Percentiles rank a stretch among this genome's conserved stretches.
Conservation (phyloP, 495 filamentous ascomycete genomes). For the Clohesyomyces aquaticus region DNA sequence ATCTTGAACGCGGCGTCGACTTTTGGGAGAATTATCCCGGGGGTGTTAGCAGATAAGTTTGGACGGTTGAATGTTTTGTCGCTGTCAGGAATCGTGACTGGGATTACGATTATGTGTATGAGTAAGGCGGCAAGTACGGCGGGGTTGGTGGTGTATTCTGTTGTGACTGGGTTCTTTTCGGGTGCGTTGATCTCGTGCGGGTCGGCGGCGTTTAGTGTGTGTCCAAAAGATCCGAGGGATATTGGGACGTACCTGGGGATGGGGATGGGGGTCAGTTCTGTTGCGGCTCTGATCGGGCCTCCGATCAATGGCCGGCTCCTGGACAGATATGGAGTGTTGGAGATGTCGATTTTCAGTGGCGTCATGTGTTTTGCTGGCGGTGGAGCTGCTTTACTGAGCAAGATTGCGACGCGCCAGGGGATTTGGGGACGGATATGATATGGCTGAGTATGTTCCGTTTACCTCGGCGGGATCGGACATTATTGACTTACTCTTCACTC, state of each 20-base stretch:
- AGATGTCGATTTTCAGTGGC: constrained; percentile 56
- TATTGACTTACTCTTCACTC: too few relatives aligned
- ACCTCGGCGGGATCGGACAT: too few relatives aligned
- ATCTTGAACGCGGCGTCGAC: constrained; percentile 50
- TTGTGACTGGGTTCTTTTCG: constrained; percentile 48
- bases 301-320: constrained; percentile 57
- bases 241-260: constrained; percentile 62
- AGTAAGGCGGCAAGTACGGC: constrained; percentile 46
- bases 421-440: constrained; percentile 42
- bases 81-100: constrained; percentile 40
- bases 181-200: constrained; percentile 55
- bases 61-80: constrained; percentile 57
- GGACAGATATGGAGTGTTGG: constrained; percentile 48
- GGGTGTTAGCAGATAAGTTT: constrained; percentile 57
- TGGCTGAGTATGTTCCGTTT: too few relatives aligned
- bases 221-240: constrained; percentile 47
- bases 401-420: constrained; percentile 43
- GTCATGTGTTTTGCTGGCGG: constrained; percentile 44
- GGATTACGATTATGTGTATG: constrained; percentile 53
- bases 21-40: constrained; percentile 62
- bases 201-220: constrained; percentile 51
- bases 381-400: constrained; percentile 35
- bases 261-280: constrained; percentile 52
- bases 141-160: constrained; percentile 49
- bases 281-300: constrained; percentile 56